Conservation (phyloP, 495 filamentous ascomycete species). For the Neurospora sp. region DNA sequence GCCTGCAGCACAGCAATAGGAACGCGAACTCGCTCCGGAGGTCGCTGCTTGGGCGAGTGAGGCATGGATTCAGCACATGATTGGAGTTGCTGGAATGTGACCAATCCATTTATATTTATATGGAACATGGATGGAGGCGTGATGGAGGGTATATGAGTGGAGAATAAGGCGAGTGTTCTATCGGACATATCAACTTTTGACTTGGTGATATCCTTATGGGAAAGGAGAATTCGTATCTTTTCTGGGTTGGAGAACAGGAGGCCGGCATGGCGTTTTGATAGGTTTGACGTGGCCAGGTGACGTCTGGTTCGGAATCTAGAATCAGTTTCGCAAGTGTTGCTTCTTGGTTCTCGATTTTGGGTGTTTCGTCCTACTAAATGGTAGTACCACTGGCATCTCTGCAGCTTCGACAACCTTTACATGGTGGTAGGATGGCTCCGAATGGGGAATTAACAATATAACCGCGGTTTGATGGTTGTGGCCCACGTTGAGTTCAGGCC, state of each 20-base stretch:
- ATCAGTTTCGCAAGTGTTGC: not conserved
- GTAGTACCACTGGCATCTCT: not conserved
- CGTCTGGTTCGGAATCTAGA: not conserved
- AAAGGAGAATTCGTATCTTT: not conserved
- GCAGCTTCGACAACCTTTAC: not conserved
- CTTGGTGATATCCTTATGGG: not conserved
- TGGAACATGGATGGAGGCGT: not conserved
- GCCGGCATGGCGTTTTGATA: not conserved
- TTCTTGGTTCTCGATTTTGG: not conserved
- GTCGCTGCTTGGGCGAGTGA: not conserved
- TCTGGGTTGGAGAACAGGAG: not conserved
- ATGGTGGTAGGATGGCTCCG: not conserved
- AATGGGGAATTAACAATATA: not conserved
- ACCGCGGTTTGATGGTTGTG: not conserved
- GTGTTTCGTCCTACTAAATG: not conserved
- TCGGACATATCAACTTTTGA: not conserved
- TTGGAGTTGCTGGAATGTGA: not conserved
- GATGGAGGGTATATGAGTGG: not conserved
- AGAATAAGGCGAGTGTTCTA: not conserved
- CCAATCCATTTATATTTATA: not conserved
- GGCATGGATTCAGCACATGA: not conserved
- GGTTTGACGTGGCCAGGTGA: not conserved
- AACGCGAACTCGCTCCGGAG: not conserved
- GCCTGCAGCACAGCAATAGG: not conserved
- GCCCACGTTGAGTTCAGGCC: not conserved